These are phyloP conservation scores for Yamadazyma laniorum DNA, from an alignment of 805 yeast species.

Conservation along the genomic window DNA sequence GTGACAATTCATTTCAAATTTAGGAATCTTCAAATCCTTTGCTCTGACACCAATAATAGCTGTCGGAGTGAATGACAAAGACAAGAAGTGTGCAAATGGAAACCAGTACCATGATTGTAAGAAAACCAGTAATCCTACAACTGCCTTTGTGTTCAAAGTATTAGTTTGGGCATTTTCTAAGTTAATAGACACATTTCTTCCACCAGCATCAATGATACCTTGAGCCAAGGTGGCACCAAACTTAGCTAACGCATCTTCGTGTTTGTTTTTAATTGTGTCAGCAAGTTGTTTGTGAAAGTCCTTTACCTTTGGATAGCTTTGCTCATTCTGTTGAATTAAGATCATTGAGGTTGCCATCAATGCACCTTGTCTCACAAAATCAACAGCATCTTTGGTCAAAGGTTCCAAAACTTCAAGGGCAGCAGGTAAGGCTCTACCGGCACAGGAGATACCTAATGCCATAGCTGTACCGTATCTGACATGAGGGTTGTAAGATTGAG, in stretches of 20 bases:
- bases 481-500: conserved; percentile 96
- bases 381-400: conserved; percentile 88
- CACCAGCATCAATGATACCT: conserved; percentile 98
- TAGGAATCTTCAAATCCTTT: conserved; percentile 82
- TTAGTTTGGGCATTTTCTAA: conserved; percentile 87
- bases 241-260: conserved; percentile 94
- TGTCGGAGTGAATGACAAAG: conserved; percentile 90
- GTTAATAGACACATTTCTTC: conserved; percentile 92
- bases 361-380: conserved; percentile 98
- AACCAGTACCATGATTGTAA: conserved; percentile 98
- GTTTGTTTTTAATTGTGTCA: conserved; percentile 77
- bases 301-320: conserved; percentile 74
- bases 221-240: conserved; percentile 97
- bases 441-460: conserved; percentile 96
- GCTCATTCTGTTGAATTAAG: conserved; percentile 82
- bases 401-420: conserved; percentile 94
- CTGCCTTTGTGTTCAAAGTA: conserved; percentile 84
- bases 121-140: conserved; percentile 88
- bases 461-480: conserved; percentile 97
- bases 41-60: conserved; percentile 77
- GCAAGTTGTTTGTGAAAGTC: conserved; percentile 72
- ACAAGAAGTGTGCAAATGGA: conserved; percentile 91
- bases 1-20: conserved; percentile 76
- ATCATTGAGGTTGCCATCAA: conserved; percentile 90
- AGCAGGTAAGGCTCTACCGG: conserved; percentile 84